A percentile compares a stretch with the other conserved stretches of the same genome.
Evolutionary conservation across 2,329 filamentous ascomycete genomes (phyloP).

Genomic region (Colletotrichum acutatum): DNA sequence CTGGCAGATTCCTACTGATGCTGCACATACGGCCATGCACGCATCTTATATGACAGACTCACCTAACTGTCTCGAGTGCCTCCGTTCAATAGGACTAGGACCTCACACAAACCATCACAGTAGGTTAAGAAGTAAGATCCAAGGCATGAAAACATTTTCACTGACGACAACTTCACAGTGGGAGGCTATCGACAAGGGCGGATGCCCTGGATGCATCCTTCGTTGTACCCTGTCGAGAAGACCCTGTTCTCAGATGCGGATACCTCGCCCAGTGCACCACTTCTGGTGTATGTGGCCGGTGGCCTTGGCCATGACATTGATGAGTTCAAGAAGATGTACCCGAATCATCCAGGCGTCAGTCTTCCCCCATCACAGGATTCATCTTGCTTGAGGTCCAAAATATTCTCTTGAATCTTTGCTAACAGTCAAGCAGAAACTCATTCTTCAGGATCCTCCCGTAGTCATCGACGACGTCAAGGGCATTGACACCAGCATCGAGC

Average conservation of each 20-base stretch:
- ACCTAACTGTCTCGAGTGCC: conserved; percentile 49
- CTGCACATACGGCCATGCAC: conserved; percentile 43
- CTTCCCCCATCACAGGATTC: too few relatives aligned
- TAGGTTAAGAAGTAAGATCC: not conserved
- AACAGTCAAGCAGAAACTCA: conserved; percentile 40
- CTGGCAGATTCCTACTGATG: conserved; percentile 45
- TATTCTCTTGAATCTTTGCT: too few relatives aligned
- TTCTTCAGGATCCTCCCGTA: conserved; percentile 59
- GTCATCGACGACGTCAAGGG: conserved; percentile 49
- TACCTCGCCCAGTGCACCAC: conserved; percentile 29
- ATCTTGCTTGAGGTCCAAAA: too few relatives aligned
- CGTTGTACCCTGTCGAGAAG: conserved; percentile 46
- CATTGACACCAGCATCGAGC: conserved; percentile 44
- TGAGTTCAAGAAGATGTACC: conserved; percentile 48
- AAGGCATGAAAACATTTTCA: not conserved
- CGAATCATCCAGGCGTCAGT: conserved; percentile 36
- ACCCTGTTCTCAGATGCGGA: conserved; percentile 43
- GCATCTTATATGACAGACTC: conserved; percentile 47
- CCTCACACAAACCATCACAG: not conserved
- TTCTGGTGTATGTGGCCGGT: conserved; percentile 50
- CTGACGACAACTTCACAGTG: conserved; percentile 52
- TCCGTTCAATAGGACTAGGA: conserved; percentile 36
- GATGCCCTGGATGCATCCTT: conserved; percentile 45
- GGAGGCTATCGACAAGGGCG: conserved; percentile 47
- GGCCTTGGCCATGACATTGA: conserved; percentile 48